Percentiles rank a stretch among this genome's conserved stretches.
phyloP scores from a whole-genome alignment of 2,329 filamentous ascomycete genomes.

The Cytospora mali region DNA sequence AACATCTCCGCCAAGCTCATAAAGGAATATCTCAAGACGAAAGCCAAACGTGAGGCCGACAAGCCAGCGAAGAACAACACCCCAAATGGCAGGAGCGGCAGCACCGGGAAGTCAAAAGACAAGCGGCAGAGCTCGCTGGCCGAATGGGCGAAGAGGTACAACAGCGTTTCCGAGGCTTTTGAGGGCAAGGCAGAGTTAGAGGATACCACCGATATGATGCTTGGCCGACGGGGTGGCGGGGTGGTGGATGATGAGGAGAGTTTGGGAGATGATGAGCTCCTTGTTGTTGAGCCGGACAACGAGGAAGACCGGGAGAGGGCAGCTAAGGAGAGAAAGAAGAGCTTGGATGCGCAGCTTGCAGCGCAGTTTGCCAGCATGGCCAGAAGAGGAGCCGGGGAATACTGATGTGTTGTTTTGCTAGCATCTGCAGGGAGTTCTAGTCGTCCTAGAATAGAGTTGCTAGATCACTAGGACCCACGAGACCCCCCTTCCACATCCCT shows the following conservation, averaged over 20 bases:
- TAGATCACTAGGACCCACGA: too few relatives aligned
- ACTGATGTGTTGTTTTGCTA: background rate
- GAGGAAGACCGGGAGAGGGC: slow-evolving; percentile 2
- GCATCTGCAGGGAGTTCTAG: background rate
- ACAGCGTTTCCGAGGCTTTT: slow-evolving; percentile 25
- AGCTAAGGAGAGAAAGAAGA: slow-evolving; percentile 2
- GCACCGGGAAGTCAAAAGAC: background rate
- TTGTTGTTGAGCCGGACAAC: slow-evolving; percentile 13
- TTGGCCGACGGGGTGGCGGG: background rate
- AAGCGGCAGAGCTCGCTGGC: slow-evolving; percentile 10
- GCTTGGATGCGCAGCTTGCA: slow-evolving; percentile 7
- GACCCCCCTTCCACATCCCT: too few relatives aligned
- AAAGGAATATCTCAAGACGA: slow-evolving; percentile 43
- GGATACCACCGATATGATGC: background rate
- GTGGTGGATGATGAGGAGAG: background rate
- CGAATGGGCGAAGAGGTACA: slow-evolving; percentile 14
- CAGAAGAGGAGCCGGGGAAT: background rate
- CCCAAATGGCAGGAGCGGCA: background rate
- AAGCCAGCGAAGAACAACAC: background rate
- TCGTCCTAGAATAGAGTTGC: background rate
- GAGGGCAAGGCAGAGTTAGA: slow-evolving; percentile 19
- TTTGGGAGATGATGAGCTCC: slow-evolving; percentile 8
- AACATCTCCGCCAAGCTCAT: slow-evolving; percentile 50
- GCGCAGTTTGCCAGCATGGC: slow-evolving; percentile 15
- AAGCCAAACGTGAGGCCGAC: slow-evolving; percentile 25